A percentile compares a stretch with the other conserved stretches of the same genome.
Evolutionary conservation across 2,329 filamentous ascomycete species (phyloP).

Genomic region (Alternaria sp.): DNA sequence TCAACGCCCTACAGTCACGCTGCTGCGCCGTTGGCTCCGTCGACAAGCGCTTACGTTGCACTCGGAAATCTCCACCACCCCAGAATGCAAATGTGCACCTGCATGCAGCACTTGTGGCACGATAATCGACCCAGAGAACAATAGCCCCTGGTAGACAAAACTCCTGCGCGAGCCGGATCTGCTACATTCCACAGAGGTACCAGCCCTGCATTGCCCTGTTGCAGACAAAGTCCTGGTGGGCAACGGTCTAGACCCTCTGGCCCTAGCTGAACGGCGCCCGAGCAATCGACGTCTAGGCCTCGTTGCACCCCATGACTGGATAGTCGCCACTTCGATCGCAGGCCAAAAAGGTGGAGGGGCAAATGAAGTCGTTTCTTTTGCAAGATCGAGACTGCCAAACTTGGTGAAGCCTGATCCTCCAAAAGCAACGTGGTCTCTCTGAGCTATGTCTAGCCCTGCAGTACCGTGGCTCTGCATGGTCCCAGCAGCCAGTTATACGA

Average conservation of each 20-base stretch:
- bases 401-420: not conserved
- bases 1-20: not conserved
- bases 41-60: conserved; percentile 1
- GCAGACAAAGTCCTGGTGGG: not conserved
- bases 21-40: not conserved
- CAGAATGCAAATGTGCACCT: conserved; percentile 1
- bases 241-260: not conserved
- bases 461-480: not conserved
- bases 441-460: not conserved
- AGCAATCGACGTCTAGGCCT: not conserved
- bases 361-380: not conserved
- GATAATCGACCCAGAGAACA: not conserved
- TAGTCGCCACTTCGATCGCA: not conserved
- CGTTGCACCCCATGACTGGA: not conserved
- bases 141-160: not conserved
- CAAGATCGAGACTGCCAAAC: not conserved
- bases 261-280: not conserved
- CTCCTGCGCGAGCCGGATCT: too few relatives aligned
- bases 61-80: not conserved
- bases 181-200: not conserved
- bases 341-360: not conserved
- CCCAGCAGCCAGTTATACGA: not conserved
- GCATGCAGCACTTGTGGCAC: conserved; percentile 2
- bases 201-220: not conserved
- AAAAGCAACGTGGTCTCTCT: not conserved